Percentiles rank a stretch among this genome's conserved stretches.
These are phyloP conservation scores for Epichloe amarillans DNA, from an alignment of 2,329 filamentous ascomycete genomes.

Conservation along the genomic window DNA sequence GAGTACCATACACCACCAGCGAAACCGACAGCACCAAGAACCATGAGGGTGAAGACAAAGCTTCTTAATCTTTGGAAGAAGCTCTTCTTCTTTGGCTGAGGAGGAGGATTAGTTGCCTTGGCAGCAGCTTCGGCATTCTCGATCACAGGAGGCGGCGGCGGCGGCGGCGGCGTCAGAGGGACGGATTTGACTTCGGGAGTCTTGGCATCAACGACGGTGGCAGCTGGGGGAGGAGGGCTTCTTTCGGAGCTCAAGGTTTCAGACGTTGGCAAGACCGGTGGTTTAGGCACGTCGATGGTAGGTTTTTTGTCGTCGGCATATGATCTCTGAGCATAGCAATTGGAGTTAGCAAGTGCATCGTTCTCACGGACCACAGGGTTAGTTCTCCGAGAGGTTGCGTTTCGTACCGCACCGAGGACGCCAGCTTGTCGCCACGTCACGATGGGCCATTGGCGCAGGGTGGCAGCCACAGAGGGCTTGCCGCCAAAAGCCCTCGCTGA, in stretches of 20 bases:
- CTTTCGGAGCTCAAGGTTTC: slow-evolving; percentile 37
- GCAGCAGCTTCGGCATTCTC: background rate
- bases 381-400: background rate
- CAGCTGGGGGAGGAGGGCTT: slow-evolving; percentile 26
- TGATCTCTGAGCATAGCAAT: slow-evolving; percentile 31
- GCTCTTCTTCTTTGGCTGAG: slow-evolving; percentile 43
- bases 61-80: slow-evolving; percentile 61
- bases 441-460: slow-evolving; percentile 45
- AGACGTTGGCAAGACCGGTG: slow-evolving; percentile 38
- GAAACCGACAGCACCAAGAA: slow-evolving; percentile 68
- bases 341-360: background rate
- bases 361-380: background rate
- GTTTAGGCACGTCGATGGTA: slow-evolving; percentile 33
- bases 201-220: slow-evolving; percentile 16
- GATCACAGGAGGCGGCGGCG: slow-evolving; percentile 4
- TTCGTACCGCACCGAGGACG: slow-evolving; percentile 19
- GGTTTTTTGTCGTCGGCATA: slow-evolving; percentile 43
- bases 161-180: slow-evolving; percentile 18
- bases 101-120: slow-evolving; percentile 15
- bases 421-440: slow-evolving; percentile 21
- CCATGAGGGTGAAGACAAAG: slow-evolving; percentile 61
- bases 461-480: slow-evolving; percentile 38
- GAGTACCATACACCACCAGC: slow-evolving; percentile 86
- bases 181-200: slow-evolving; percentile 15
- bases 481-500: slow-evolving; percentile 46